Evolutionary conservation across 192 early-diverging fungal genomes (phyloP), one percentile per base, ranked within the genome.

Genomic region (Spinellus fusiger): DNA sequence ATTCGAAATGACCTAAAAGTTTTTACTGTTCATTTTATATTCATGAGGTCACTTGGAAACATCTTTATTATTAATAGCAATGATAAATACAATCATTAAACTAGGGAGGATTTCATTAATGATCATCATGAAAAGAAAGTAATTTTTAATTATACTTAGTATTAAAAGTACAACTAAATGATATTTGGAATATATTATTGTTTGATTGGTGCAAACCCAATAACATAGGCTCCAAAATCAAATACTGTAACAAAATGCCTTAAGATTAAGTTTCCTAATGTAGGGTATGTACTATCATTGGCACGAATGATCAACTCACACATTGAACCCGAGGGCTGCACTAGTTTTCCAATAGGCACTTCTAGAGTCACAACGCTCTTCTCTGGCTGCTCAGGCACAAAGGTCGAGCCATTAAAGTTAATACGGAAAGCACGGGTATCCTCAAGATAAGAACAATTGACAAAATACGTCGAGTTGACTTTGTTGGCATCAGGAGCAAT

Each of bases 161-260:
- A n/a, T n/a, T n/a, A n/a, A n/a, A n/a, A n/a, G n/a, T n/a, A n/a
- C n/a, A n/a, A n/a, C n/a, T n/a, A n/a, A n/a, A n/a, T n/a, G n/a
- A n/a, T n/a, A n/a, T n/a, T n/a, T n/a, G n/a, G n/a, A n/a, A n/a
- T n/a, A n/a, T n/a, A n/a, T 12, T 44, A 44, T 3, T 44, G 40
- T 12, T 44, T 44, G 40, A 10, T 2, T 44, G 40, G 40, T 5
- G 58, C 34, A 54, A 67, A 54, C 25, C 65, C 65, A 34, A 67
- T 61, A 37, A 26, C 48, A 28, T 60, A 25, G 15, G 40, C 5
- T 23, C 57, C 65, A 61, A 67, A 67, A 35, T 67, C 50, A 55
- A 55, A 67, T 31, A 67, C 65, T 4, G 65, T 54, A 34, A 67
- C 50, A 15, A 61, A 60, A 15, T 67, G 35, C 7, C 65, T 35